These are phyloP conservation scores for Nemophila menziesii DNA, from an alignment of 257 asterid genomes.

Conservation along the genomic window DNA sequence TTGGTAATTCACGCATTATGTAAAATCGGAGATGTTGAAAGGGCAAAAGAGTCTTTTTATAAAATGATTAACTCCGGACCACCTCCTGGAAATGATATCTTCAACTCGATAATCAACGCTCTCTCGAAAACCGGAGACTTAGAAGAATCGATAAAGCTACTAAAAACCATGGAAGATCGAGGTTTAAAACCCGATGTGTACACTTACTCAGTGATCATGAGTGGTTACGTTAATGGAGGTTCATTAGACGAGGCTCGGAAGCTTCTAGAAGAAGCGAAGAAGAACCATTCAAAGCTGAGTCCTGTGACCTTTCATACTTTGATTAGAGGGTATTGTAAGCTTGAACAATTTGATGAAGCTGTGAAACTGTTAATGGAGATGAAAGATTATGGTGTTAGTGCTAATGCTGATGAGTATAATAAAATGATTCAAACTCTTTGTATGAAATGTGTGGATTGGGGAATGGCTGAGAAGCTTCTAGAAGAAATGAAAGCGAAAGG, in stretches of 20 bases:
- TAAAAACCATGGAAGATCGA: slow-evolving; percentile 50
- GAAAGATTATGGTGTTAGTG: slow-evolving; percentile 53
- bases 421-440: slow-evolving; percentile 79
- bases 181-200: slow-evolving; percentile 81
- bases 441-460: slow-evolving; percentile 77
- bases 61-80: slow-evolving; percentile 69
- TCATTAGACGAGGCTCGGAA: slow-evolving; percentile 65
- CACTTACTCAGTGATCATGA: slow-evolving; percentile 63
- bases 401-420: slow-evolving; percentile 62
- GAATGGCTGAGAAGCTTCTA: slow-evolving; percentile 50
- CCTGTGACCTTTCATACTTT: slow-evolving; percentile 53
- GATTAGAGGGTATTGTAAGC: slow-evolving; percentile 74
- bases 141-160: slow-evolving; percentile 42
- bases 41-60: slow-evolving; percentile 47
- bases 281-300: slow-evolving; percentile 47
- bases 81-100: slow-evolving; percentile 62
- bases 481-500: slow-evolving; percentile 59
- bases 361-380: slow-evolving; percentile 50
- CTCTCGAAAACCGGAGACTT: slow-evolving; percentile 50
- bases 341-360: slow-evolving; percentile 69
- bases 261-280: slow-evolving; percentile 57
- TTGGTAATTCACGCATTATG: slow-evolving; percentile 51
- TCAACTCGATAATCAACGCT: slow-evolving; percentile 55
- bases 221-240: slow-evolving; percentile 50
- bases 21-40: slow-evolving; percentile 52